phyloP scores from a whole-genome alignment of 2,329 filamentous ascomycete species.

The Sclerotinia subarctica region DNA sequence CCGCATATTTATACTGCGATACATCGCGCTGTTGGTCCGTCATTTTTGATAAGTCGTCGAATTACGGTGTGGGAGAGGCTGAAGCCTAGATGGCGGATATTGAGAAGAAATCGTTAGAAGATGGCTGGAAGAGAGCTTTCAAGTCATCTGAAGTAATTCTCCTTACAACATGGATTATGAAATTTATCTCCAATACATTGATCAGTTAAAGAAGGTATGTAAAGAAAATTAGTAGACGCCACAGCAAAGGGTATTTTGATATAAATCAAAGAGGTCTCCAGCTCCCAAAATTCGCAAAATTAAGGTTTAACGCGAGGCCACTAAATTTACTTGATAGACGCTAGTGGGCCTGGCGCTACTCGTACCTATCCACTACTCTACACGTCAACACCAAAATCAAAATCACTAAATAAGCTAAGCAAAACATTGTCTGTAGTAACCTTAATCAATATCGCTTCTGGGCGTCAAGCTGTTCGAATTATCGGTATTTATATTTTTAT shows the following conservation, averaged over 20 bases:
- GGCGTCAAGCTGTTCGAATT: not conserved
- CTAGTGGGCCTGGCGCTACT: slow-evolving; percentile 8
- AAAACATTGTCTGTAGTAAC: slow-evolving; percentile 1
- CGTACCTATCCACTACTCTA: not conserved
- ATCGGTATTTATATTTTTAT: not conserved
- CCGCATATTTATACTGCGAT: slow-evolving; percentile 98
- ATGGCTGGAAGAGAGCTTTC: slow-evolving; percentile 14
- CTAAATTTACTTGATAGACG: slow-evolving; percentile 11
- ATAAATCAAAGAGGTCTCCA: slow-evolving; percentile 3
- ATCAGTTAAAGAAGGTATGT: slow-evolving; percentile 3
- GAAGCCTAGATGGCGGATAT: slow-evolving; percentile 27
- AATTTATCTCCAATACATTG: slow-evolving; percentile 2
- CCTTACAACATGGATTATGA: slow-evolving; percentile 15
- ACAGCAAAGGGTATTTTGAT: slow-evolving; percentile 9
- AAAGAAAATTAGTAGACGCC: slow-evolving; percentile 10
- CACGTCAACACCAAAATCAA: not conserved
- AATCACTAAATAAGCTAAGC: not conserved
- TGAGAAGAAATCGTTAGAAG: slow-evolving; percentile 16
- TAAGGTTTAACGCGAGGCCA: slow-evolving; percentile 22
- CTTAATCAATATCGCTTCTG: not conserved
- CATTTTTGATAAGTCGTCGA: slow-evolving; percentile 49
- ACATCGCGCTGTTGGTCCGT: slow-evolving; percentile 76
- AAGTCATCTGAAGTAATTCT: slow-evolving; percentile 20
- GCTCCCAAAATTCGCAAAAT: slow-evolving; percentile 21
- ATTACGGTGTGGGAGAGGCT: slow-evolving; percentile 32